Percentiles rank a stretch among this genome's conserved stretches.
These are phyloP conservation scores for Fraxinus platypoda DNA, from an alignment of 305 asterid species.

Conservation along the genomic window DNA sequence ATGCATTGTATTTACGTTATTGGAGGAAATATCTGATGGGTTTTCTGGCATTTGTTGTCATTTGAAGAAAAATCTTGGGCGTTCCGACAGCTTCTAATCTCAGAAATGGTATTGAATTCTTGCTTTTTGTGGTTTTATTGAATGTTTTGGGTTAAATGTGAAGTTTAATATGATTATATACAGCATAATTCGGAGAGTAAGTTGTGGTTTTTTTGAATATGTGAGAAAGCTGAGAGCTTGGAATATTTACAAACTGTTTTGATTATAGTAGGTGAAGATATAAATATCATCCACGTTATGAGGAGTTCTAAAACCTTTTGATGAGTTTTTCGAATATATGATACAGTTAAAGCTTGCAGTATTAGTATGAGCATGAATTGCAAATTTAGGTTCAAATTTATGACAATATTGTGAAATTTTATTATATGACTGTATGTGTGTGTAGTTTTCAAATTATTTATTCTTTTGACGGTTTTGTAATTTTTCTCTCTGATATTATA, in stretches of 20 bases:
- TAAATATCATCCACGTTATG: background rate
- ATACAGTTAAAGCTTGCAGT: background rate
- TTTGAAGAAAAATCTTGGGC: constrained; percentile 28
- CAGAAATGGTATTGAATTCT: constrained; percentile 36
- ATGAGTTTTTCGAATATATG: background rate
- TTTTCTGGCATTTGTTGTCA: constrained; percentile 31
- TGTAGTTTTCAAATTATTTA: background rate
- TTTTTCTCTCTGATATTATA: background rate
- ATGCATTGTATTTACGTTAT: constrained; percentile 16
- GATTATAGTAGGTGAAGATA: background rate
- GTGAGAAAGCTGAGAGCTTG: constrained; percentile 9
- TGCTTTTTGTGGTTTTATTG: background rate
- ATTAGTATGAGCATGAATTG: background rate
- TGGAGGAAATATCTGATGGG: constrained; percentile 23
- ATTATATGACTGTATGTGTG: background rate
- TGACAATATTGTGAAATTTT: background rate
- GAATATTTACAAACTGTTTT: background rate
- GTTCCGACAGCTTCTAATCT: constrained; percentile 27
- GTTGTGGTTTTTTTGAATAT: background rate
- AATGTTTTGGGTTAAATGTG: background rate
- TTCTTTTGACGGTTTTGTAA: background rate
- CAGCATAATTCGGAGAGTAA: background rate
- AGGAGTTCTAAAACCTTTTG: background rate
- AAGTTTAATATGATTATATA: background rate
- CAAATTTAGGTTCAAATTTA: background rate